These are phyloP conservation scores for Nitzschia palea DNA, from an alignment of 108 stramenopile genomes.

Conservation along the genomic window DNA sequence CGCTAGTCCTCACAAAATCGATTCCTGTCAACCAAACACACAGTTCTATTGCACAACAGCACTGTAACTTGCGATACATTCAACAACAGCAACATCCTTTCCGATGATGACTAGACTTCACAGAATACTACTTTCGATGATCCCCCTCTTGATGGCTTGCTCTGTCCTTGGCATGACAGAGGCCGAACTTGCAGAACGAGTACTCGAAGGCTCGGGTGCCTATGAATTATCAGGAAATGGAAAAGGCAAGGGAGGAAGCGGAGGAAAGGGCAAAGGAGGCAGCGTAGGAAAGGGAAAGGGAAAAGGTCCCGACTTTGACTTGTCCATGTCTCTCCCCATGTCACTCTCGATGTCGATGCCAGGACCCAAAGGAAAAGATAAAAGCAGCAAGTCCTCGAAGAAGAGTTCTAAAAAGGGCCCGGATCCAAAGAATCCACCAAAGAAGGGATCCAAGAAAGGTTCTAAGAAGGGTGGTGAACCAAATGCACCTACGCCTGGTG, in stretches of 20 bases:
- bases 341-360: constrained; percentile 5
- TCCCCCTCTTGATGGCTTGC: background rate
- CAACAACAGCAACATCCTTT: background rate
- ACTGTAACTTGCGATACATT: background rate
- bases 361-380: background rate
- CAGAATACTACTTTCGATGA: background rate
- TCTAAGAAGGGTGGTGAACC: background rate
- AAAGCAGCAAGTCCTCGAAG: constrained; percentile 9
- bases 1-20: constrained; percentile 4
- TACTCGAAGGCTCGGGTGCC: background rate
- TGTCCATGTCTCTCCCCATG: background rate
- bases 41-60: background rate
- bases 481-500: background rate
- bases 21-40: background rate
- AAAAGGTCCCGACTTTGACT: background rate
- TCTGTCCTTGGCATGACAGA: background rate
- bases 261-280: constrained; percentile 1
- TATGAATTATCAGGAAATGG: background rate
- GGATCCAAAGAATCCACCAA: background rate
- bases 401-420: constrained; percentile 1
- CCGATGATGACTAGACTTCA: background rate
- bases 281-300: constrained; percentile 8
- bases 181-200: background rate
- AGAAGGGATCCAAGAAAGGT: background rate
- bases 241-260: background rate